A percentile compares a stretch with the other conserved stretches of the same genome.
These are phyloP conservation scores for Fremontodendron californicum DNA, from an alignment of 345 rosid species.

Conservation along the genomic window DNA sequence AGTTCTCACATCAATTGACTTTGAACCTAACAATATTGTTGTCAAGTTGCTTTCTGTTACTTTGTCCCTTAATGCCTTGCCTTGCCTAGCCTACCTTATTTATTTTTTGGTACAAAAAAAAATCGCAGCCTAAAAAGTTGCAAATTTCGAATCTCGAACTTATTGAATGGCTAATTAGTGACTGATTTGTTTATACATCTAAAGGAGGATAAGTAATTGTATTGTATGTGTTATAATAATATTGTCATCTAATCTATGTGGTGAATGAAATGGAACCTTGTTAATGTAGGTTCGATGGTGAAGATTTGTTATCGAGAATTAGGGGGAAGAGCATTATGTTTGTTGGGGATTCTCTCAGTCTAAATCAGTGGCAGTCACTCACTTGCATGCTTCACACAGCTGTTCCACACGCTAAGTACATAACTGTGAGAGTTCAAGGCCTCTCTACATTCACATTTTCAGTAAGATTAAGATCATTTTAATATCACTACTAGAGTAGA, in stretches of 20 bases:
- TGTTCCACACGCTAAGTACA: constrained; percentile 33
- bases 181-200: background rate
- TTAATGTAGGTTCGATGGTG: constrained; percentile 49
- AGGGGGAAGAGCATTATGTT: constrained; percentile 68
- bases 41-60: background rate
- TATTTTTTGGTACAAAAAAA: background rate
- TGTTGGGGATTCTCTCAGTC: constrained; percentile 77
- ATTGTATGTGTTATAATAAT: too few species aligned
- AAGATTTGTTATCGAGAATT: constrained; percentile 40
- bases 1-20: constrained; percentile 3
- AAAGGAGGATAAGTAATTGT: background rate
- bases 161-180: background rate
- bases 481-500: too few species aligned
- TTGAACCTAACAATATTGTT: background rate
- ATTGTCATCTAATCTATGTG: too few species aligned
- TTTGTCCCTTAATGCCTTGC: background rate
- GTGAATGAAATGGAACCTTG: background rate
- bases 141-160: too few species aligned
- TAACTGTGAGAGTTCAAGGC: constrained; percentile 25
- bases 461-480: constrained; percentile 21
- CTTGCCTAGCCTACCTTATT: background rate
- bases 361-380: constrained; percentile 90
- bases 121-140: too few species aligned
- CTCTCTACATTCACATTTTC: constrained; percentile 59
- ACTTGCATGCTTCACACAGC: constrained; percentile 75